Evolutionary conservation across 2,329 filamentous ascomycete species (phyloP).

Genomic region (Drechslera avenae): DNA sequence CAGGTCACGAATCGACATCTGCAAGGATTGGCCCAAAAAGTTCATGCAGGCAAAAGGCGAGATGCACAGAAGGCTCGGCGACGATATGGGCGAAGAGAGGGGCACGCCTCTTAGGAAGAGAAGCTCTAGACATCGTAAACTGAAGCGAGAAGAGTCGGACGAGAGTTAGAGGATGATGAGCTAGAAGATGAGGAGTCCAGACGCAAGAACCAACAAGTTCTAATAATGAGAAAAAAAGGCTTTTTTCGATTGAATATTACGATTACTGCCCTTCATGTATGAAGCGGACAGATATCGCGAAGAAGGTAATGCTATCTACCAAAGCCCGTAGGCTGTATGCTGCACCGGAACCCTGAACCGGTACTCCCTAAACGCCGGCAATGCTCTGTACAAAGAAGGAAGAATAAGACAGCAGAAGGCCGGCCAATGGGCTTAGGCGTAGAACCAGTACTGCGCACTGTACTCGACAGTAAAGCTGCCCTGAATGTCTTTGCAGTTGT

Average conservation of each 20-base stretch:
- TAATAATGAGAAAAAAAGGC: not conserved
- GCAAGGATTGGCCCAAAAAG: conserved; percentile 90
- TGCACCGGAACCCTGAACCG: conserved; percentile 18
- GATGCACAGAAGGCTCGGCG: conserved; percentile 15
- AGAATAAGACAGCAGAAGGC: not conserved
- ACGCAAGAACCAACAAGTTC: not conserved
- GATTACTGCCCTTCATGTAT: conserved; percentile 22
- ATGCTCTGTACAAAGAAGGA: conserved; percentile 37
- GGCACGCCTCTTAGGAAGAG: conserved; percentile 27
- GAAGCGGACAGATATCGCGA: conserved; percentile 24
- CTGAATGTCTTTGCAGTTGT: conserved; percentile 70
- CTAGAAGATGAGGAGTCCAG: not conserved
- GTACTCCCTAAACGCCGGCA: conserved; percentile 34
- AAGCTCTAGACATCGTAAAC: conserved; percentile 36
- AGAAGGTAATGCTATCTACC: conserved; percentile 29
- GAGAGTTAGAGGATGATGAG: conserved; percentile 14
- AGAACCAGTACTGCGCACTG: conserved; percentile 77
- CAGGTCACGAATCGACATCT: conserved; percentile 83
- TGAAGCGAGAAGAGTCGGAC: conserved; percentile 27
- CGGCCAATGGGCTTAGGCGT: conserved; percentile 21
- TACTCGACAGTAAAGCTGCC: conserved; percentile 76
- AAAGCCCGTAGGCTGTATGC: conserved; percentile 16
- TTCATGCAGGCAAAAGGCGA: conserved; percentile 16
- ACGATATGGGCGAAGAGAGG: conserved; percentile 15
- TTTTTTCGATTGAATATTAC: conserved; percentile 26